phyloP scores from a whole-genome alignment of 257 asterid species.

The Nyctanthes arbortristis region DNA sequence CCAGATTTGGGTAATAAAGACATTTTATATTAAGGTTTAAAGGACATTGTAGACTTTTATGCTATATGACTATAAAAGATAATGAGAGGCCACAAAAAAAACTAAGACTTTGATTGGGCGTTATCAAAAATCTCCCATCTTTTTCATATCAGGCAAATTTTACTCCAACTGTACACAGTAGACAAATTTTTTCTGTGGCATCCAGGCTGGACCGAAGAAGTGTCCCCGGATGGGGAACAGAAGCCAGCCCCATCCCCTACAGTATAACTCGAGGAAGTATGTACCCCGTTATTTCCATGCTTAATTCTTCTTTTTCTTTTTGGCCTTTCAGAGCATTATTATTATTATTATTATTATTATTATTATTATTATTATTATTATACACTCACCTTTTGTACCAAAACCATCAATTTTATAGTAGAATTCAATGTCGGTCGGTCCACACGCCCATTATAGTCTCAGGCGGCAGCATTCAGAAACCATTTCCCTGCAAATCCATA shows the following conservation, averaged over 20 bases:
- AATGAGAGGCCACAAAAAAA: too few relatives aligned
- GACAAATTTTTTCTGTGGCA: conserved; percentile 33
- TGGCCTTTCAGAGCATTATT: not conserved
- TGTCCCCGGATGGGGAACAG: conserved; percentile 15
- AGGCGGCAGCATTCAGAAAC: conserved; percentile 15
- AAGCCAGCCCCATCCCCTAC: conserved; percentile 17
- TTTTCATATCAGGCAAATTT: too few relatives aligned
- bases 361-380: not conserved
- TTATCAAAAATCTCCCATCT: too few relatives aligned
- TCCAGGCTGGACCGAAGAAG: conserved; percentile 51
- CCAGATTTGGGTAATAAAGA: too few relatives aligned
- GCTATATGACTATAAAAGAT: too few relatives aligned
- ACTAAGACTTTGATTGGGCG: too few relatives aligned
- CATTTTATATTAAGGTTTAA: too few relatives aligned
- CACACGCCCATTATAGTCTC: conserved; percentile 51
- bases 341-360: not conserved
- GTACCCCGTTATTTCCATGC: not conserved
- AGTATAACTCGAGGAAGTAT: not conserved
- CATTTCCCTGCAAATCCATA: conserved; percentile 25
- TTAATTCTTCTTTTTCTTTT: not conserved
- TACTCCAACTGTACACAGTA: too few relatives aligned
- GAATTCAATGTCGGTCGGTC: conserved; percentile 62
- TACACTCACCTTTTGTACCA: not conserved
- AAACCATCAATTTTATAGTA: conserved; percentile 11
- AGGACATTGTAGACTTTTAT: too few relatives aligned